A percentile compares a stretch with the other conserved stretches of the same genome.
Conservation (phyloP, 2,329 filamentous ascomycete species). For the Keithomyces neogunnii region DNA sequence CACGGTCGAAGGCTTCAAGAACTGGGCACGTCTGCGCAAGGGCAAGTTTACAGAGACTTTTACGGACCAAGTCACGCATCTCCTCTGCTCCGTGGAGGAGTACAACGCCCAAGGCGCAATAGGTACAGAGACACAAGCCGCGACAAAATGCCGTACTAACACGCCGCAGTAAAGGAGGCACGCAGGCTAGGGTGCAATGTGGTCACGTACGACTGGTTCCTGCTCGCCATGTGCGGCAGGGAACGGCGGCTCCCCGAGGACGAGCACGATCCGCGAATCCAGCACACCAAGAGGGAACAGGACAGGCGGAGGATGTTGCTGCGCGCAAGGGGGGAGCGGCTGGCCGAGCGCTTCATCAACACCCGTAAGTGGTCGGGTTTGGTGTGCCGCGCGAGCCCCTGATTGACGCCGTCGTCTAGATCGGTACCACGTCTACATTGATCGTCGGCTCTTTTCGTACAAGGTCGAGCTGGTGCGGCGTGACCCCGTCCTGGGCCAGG, state of each 20-base stretch:
- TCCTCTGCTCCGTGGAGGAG: constrained; percentile 57
- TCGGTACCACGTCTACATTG: constrained; percentile 56
- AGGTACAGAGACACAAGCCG: constrained; percentile 17
- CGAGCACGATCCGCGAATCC: constrained; percentile 33
- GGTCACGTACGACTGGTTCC: constrained; percentile 44
- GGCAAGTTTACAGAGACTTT: constrained; percentile 48
- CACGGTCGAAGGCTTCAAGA: constrained; percentile 46
- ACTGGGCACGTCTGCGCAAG: constrained; percentile 57
- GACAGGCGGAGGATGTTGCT: constrained; percentile 23
- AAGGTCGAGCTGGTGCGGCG: constrained; percentile 52
- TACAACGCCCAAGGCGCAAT: constrained; percentile 39
- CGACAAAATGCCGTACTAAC: neutral
- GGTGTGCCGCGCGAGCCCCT: neutral
- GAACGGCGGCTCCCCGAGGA: constrained; percentile 14
- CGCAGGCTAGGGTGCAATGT: constrained; percentile 30
- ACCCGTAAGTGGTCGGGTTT: constrained; percentile 32
- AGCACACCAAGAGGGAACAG: constrained; percentile 21
- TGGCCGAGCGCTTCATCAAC: constrained; percentile 37
- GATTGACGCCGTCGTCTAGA: constrained; percentile 26
- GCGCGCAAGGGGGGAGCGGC: constrained; percentile 28
- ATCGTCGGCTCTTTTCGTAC: constrained; percentile 52
- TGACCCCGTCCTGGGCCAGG: constrained; percentile 4
- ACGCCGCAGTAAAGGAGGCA: constrained; percentile 24
- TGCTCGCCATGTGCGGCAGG: constrained; percentile 29
- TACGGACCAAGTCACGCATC: constrained; percentile 55